phyloP scores from a whole-genome alignment of 768 basidiomycete genomes.

The Cubamyces sp. region DNA sequence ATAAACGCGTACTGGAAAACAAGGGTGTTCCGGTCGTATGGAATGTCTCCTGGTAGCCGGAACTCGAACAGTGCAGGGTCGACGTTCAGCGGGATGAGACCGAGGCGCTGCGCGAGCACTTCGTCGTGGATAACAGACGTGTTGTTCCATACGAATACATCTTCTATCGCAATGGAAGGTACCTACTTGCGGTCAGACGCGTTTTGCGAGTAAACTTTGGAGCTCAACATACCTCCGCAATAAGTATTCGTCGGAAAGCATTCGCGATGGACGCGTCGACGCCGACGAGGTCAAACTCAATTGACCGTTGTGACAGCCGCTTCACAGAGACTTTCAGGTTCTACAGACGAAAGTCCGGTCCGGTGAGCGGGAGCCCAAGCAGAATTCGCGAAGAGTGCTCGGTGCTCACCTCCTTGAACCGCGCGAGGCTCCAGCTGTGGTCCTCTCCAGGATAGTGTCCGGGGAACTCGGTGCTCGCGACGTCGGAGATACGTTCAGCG shows the following conservation, averaged over 20 bases:
- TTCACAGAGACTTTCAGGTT: slow-evolving; percentile 75
- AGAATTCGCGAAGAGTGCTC: slow-evolving; percentile 32
- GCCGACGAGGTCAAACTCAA: slow-evolving; percentile 95
- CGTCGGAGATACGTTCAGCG: slow-evolving; percentile 73
- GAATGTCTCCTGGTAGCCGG: slow-evolving; percentile 43
- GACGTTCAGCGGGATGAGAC: slow-evolving; percentile 86
- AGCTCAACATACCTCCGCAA: slow-evolving; percentile 76
- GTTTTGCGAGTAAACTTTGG: neutral
- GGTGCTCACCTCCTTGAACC: slow-evolving; percentile 73
- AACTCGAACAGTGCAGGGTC: slow-evolving; percentile 78
- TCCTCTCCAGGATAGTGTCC: slow-evolving; percentile 88
- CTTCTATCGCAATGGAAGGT: slow-evolving; percentile 88
- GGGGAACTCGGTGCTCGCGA: slow-evolving; percentile 90
- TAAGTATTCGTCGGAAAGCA: slow-evolving; percentile 88
- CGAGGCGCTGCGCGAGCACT: slow-evolving; percentile 89
- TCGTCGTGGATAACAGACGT: slow-evolving; percentile 94
- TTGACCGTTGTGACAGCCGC: slow-evolving; percentile 77
- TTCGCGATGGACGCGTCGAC: slow-evolving; percentile 97
- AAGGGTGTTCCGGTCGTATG: slow-evolving; percentile 90
- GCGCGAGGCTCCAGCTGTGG: slow-evolving; percentile 77
- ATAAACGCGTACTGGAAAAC: slow-evolving; percentile 71
- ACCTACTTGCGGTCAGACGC: slow-evolving; percentile 54
- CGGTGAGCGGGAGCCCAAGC: neutral
- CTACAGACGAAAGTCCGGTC: slow-evolving; percentile 43
- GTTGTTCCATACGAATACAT: slow-evolving; percentile 93